Base-by-base conservation (phyloP, 2,329 filamentous ascomycete genomes). In the Aureobasidium mangrovei region DNA sequence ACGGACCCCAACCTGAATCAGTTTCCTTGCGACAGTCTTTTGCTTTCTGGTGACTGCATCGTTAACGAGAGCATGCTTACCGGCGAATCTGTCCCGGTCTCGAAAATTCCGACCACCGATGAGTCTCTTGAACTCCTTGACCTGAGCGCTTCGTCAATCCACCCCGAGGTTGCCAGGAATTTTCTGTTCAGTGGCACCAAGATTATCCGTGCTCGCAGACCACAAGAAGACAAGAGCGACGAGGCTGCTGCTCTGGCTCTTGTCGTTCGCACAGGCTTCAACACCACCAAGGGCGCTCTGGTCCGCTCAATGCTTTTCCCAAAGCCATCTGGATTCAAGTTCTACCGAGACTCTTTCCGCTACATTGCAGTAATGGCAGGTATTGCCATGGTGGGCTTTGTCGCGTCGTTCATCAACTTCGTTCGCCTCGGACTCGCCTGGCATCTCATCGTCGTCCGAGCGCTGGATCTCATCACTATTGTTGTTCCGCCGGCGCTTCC, bases 11-110 rank as follows among this genome's bases (percentile, higher is more conserved):
- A 85, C 12, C 75, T 98, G 28, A 81, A 81, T 3, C 88, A 95
- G 62, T 86, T 97, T 58, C 93, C 93, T 0, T 93, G 88, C 64
- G 93, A 98, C 69, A 95, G 91, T 68, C 74, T 98, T 33, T 74
- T 98, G 4, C 77, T 98, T 0, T 88, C 88, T 51, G 94, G 93
- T 39, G 94, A 98, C 70, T 96, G 91, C 64, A 97, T 98, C 59
- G 91, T 98, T 60, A 98, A 98, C 64, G 93, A 98, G 71, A 97
- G 93, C 72, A 98, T 98, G 93, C 80, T 98, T 35, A 98, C 93
- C 38, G 82, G 91, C 56, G 93, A 98, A 74, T 97, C 93, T 39
- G 91, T 98, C 4, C 94, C 93, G 2, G 91, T 98, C 1, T 95
- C 91, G 2, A 98, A 98, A 70, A 77, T 84, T 2, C 91, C 93